phyloP scores from a whole-genome alignment of 202 grass and related monocot species.

The Cymbopogon flexuosus region DNA sequence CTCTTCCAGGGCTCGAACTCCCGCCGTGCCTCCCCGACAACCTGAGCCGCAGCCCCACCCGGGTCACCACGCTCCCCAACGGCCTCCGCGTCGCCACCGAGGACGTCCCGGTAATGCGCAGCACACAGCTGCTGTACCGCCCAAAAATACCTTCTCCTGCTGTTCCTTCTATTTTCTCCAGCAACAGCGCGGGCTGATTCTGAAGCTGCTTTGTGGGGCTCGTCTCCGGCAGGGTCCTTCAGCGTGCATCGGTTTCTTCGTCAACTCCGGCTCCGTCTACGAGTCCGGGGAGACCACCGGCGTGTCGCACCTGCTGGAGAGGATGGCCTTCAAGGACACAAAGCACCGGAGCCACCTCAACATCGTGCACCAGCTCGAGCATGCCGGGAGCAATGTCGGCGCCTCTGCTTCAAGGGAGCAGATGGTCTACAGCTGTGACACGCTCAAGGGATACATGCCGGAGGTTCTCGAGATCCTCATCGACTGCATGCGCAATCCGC shows the following conservation, averaged over 20 bases:
- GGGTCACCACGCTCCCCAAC: slow-evolving; percentile 76
- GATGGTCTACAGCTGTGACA: slow-evolving; percentile 76
- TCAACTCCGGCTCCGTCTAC: slow-evolving; percentile 76
- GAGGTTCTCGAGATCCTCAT: slow-evolving; percentile 66
- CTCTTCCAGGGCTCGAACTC: slow-evolving; percentile 45
- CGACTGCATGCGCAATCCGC: slow-evolving; percentile 62
- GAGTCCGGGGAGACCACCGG: slow-evolving; percentile 48
- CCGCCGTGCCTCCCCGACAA: slow-evolving; percentile 46
- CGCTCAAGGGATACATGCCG: slow-evolving; percentile 66
- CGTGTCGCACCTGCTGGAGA: slow-evolving; percentile 62
- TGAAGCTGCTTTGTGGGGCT: background rate
- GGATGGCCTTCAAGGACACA: slow-evolving; percentile 83
- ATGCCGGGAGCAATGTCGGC: slow-evolving; percentile 51
- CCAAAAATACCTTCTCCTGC: background rate
- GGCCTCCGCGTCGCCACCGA: slow-evolving; percentile 78
- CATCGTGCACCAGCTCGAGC: slow-evolving; percentile 57
- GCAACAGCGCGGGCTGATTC: background rate
- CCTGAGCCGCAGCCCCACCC: slow-evolving; percentile 42
- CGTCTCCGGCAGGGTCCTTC: slow-evolving; percentile 55
- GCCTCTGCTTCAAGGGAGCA: slow-evolving; percentile 62
- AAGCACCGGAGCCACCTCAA: slow-evolving; percentile 49
- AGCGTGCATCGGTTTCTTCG: slow-evolving; percentile 64
- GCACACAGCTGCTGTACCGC: background rate
- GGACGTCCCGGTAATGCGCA: slow-evolving; percentile 47
- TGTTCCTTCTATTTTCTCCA: background rate